A percentile compares a stretch with the other conserved stretches of the same genome.
Conservation (phyloP, 192 early-diverging fungal species). For the Obelidium mucronatum region DNA sequence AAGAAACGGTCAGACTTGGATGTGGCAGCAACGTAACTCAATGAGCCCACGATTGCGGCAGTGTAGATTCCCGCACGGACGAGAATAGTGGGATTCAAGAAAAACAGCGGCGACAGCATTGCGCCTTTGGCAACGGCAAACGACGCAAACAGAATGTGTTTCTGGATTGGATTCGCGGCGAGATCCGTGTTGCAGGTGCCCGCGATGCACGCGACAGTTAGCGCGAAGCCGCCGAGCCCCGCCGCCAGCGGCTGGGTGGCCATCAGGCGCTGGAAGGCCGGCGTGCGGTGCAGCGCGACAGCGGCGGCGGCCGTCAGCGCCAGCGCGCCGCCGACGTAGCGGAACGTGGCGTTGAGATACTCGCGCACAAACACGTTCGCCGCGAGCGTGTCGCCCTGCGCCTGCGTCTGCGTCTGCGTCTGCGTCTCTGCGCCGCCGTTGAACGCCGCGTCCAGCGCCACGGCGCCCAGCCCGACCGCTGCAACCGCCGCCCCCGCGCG, state of each 20-base stretch:
- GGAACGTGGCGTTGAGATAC: slow-evolving; percentile 24
- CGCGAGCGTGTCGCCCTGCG: slow-evolving; percentile 10
- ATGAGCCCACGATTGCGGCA: slow-evolving; percentile 31
- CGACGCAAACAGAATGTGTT: slow-evolving; percentile 28
- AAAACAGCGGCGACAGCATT: slow-evolving; percentile 26
- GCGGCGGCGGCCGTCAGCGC: slow-evolving; percentile 13
- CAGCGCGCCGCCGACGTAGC: slow-evolving; percentile 29
- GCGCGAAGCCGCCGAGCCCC: slow-evolving; percentile 15
- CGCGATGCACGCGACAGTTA: slow-evolving; percentile 8
- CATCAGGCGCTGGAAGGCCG: slow-evolving; percentile 7
- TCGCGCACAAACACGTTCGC: slow-evolving; percentile 25
- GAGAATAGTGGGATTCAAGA: slow-evolving; percentile 28
- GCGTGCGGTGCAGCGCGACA: neutral
- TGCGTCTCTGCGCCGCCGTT: neutral
- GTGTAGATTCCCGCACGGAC: slow-evolving; percentile 15
- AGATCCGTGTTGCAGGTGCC: slow-evolving; percentile 22
- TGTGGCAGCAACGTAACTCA: slow-evolving; percentile 23
- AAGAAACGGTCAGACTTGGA: slow-evolving; percentile 22
- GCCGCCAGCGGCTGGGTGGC: neutral
- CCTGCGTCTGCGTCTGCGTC: neutral
- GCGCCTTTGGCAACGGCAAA: slow-evolving; percentile 22
- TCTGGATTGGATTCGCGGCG: slow-evolving; percentile 7
- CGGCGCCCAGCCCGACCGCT: slow-evolving; percentile 16
- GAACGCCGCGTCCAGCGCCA: slow-evolving; percentile 4
- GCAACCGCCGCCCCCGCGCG: neutral